Percentiles rank a stretch among this genome's conserved stretches.
Conservation (phyloP, 345 rosid species). For the Mercurialis annua region DNA sequence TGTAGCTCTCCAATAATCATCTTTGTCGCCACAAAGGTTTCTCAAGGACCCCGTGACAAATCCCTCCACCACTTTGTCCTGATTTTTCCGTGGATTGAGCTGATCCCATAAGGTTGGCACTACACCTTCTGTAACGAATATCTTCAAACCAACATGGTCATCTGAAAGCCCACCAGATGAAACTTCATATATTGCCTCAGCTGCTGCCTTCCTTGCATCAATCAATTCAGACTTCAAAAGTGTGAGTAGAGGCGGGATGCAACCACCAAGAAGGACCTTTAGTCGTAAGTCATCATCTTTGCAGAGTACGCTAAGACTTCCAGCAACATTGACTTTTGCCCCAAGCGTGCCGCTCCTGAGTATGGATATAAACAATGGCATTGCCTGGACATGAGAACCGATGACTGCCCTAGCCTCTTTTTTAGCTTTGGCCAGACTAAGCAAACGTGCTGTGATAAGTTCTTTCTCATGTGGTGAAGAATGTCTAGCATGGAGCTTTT, state of each 20-base stretch:
- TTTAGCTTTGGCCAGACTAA: conserved; percentile 58
- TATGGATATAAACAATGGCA: conserved; percentile 80
- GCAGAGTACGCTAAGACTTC: conserved; percentile 57
- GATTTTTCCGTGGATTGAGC: conserved; percentile 52
- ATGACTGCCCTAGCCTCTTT: conserved; percentile 71
- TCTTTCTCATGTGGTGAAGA: conserved; percentile 75
- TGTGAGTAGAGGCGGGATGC: conserved; percentile 78
- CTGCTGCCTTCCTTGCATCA: conserved; percentile 74
- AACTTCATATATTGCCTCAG: conserved; percentile 79
- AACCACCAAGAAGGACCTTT: conserved; percentile 84
- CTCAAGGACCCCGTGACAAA: conserved; percentile 80
- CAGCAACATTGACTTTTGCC: conserved; percentile 76
- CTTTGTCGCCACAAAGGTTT: conserved; percentile 77
- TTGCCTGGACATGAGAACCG: conserved; percentile 71
- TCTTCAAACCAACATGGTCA: conserved; percentile 78
- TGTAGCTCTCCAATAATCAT: conserved; percentile 65
- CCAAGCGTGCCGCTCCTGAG: conserved; percentile 64
- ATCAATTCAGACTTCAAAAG: conserved; percentile 68
- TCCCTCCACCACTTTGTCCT: conserved; percentile 76
- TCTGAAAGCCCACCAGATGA: conserved; percentile 75
- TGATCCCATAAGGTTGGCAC: conserved; percentile 80
- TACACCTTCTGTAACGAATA: conserved; percentile 83
- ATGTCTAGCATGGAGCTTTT: conserved; percentile 64
- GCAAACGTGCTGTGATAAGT: conserved; percentile 64
- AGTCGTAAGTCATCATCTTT: conserved; percentile 72